Evolutionary conservation across 2,329 filamentous ascomycete species (phyloP).

Genomic region (Biscogniauxia mediterranea): DNA sequence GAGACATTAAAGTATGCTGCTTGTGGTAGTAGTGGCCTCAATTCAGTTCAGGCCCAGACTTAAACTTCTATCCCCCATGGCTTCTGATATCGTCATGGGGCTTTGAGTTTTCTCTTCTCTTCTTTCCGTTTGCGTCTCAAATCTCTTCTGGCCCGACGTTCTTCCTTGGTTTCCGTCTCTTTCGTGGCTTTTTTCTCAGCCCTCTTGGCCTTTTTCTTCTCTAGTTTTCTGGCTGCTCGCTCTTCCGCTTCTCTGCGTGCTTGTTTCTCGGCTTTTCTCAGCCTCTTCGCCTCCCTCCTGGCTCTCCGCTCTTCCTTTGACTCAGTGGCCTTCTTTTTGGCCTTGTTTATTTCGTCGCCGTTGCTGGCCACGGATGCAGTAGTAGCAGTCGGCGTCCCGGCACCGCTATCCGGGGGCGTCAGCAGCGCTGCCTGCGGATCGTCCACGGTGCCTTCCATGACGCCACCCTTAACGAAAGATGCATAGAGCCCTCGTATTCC

Average conservation of each 20-base stretch:
- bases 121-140: constrained; percentile 41
- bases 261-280: constrained; percentile 31
- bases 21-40: not conserved
- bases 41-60: not conserved
- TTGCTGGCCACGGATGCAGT: constrained; percentile 27
- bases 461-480: constrained; percentile 80
- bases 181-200: constrained; percentile 39
- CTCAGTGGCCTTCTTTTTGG: constrained; percentile 29
- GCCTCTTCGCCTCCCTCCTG: constrained; percentile 22
- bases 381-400: constrained; percentile 21
- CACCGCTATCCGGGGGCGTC: constrained; percentile 33
- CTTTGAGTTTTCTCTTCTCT: constrained; percentile 27
- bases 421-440: constrained; percentile 21
- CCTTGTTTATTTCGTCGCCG: constrained; percentile 37
- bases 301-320: constrained; percentile 31
- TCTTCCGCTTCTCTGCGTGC: constrained; percentile 25
- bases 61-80: not conserved
- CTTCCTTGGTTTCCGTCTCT: constrained; percentile 45
- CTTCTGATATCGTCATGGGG: not conserved
- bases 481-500: constrained; percentile 69
- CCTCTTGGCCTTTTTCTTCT: constrained; percentile 44
- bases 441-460: constrained; percentile 68
- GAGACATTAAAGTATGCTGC: not conserved
- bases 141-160: constrained; percentile 43
- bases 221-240: constrained; percentile 22